Percentiles rank a stretch among this genome's conserved stretches.
Conservation (phyloP, 495 filamentous ascomycete genomes). For the Penicillium chermesinum region DNA sequence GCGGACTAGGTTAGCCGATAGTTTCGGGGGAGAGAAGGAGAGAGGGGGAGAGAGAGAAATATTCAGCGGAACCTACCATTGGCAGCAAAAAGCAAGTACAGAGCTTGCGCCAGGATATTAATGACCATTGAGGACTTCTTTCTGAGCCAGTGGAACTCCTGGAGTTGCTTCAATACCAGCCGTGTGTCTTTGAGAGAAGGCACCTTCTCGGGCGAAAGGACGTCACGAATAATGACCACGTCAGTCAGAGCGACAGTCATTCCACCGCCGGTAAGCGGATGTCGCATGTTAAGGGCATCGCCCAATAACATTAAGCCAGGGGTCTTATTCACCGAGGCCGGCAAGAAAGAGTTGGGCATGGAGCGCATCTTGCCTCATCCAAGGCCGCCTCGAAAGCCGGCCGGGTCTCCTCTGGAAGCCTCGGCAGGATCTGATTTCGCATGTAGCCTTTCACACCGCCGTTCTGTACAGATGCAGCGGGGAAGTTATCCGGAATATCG, state of each 20-base stretch:
- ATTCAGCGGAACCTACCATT: conserved; percentile 75
- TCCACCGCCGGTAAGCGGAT: conserved; percentile 88
- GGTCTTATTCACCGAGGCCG: conserved; percentile 62
- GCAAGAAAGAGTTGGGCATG: conserved; percentile 94
- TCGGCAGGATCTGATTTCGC: conserved; percentile 67
- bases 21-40: conserved; percentile 66
- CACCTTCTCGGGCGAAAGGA: conserved; percentile 62
- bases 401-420: conserved; percentile 64
- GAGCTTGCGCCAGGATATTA: conserved; percentile 90
- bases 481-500: conserved; percentile 77
- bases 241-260: conserved; percentile 96
- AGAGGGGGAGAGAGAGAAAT: too few species aligned
- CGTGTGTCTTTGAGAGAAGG: conserved; percentile 64
- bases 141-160: conserved; percentile 77
- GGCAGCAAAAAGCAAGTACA: conserved; percentile 88
- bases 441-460: conserved; percentile 85
- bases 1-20: background rate
- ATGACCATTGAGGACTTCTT: conserved; percentile 80
- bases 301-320: conserved; percentile 78
- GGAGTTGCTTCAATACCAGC: conserved; percentile 63
- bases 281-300: conserved; percentile 95
- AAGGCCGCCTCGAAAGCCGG: conserved; percentile 73
- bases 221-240: conserved; percentile 64
- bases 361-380: conserved; percentile 61
- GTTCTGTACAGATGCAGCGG: conserved; percentile 60